Evolutionary conservation across 805 yeast species (phyloP).

Genomic region (Saturnispora besseyi): DNA sequence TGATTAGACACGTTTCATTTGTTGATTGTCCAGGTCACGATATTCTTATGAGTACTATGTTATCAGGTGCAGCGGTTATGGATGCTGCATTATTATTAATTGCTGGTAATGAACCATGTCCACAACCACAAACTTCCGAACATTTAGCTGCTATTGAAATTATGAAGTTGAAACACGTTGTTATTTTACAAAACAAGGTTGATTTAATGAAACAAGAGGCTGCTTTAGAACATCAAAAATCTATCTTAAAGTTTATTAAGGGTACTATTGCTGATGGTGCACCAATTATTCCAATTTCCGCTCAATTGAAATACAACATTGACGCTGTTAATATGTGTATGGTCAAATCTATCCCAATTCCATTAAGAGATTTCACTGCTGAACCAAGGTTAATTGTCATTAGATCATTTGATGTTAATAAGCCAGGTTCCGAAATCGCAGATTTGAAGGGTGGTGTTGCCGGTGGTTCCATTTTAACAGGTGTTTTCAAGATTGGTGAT

Average conservation of each 20-base stretch:
- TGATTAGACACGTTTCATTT: conserved; percentile 94
- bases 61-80: conserved; percentile 99
- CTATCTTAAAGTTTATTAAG: conserved; percentile 83
- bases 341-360: conserved; percentile 92
- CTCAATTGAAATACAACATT: conserved; percentile 95
- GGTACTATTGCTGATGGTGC: conserved; percentile 99
- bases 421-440: conserved; percentile 96
- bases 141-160: conserved; percentile 99
- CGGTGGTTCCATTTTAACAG: conserved; percentile 95
- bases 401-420: conserved; percentile 97
- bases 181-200: conserved; percentile 94
- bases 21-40: conserved; percentile 99
- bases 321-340: conserved; percentile 97
- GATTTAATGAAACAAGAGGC: conserved; percentile 97
- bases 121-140: conserved; percentile 99
- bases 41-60: conserved; percentile 99
- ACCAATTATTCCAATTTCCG: conserved; percentile 97
- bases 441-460: conserved; percentile 99
- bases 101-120: conserved; percentile 99
- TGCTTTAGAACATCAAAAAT: conserved; percentile 91
- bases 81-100: conserved; percentile 94
- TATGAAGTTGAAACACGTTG: conserved; percentile 95
- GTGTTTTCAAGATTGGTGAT: conserved; percentile 95
- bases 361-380: conserved; percentile 88
- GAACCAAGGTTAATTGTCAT: conserved; percentile 94